Base-by-base conservation (phyloP, 148 eudicot genomes). In the Rhododendron molle region DNA sequence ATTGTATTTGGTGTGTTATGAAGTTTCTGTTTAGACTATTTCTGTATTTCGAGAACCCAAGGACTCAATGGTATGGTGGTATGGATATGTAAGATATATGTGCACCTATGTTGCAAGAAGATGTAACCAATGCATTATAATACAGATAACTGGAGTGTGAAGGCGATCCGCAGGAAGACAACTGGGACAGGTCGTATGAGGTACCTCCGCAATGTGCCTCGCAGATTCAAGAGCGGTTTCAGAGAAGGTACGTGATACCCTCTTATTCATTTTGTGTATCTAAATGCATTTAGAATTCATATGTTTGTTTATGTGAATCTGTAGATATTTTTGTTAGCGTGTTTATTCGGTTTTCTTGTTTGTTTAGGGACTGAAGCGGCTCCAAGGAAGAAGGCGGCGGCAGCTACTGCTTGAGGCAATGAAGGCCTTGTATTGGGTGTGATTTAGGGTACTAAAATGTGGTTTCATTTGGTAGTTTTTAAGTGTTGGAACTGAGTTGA, bases 121-220 rank as follows among this genome's bases (percentile, higher is more conserved):
- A 69, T 36, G 12, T 14, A 16, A 8, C 0, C 9, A 52, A 12
- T 5, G 12, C 20, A 28, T 28, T 3, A 14, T 85, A 23, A 69
- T 83, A 34, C 74, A 96, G 98, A 96, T 88, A 96, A 96, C 94
- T 96, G 98, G 98, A 93, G 98, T 89, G 92, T 86, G 85, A 96
- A 96, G 93, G 98, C 98, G 3, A 96, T 96, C 74, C 86, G 98
- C 49, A 91, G 98, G 88, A 96, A 96, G 98, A 96, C 98, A n/a
- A 96, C 98, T 14, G 98, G 98, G 84, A 96, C 98, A 65, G 98
- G 98, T 20, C 92, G 98, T 46, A 94, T 96, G 98, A 93, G 96
- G 93, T 94, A 93, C 86, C 95, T 96, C 78, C 98, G 98, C 83
- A 81, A 96, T 67, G 96, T 96, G 11, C 98, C 98, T 40, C 93